Evolutionary conservation across 257 asterid genomes (phyloP).

Genomic region (Thymus mandschuricus): DNA sequence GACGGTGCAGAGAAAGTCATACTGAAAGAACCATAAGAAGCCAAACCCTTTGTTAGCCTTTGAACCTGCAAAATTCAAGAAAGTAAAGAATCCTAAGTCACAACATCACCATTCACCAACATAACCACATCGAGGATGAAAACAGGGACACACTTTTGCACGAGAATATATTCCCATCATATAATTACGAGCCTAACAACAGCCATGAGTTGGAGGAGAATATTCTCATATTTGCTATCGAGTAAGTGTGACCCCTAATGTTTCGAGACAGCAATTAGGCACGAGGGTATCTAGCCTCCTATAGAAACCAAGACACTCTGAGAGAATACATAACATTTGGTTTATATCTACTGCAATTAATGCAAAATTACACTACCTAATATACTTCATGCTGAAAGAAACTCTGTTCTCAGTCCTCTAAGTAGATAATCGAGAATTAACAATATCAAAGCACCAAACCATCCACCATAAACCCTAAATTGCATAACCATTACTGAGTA

Average conservation of each 20-base stretch:
- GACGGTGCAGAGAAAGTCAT: constrained; percentile 14
- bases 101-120: constrained; percentile 5
- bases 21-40: constrained; percentile 15
- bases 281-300: neutral
- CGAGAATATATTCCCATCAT: neutral
- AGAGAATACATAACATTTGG: neutral
- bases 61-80: constrained; percentile 34
- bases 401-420: constrained; percentile 11
- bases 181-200: neutral
- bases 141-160: neutral
- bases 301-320: neutral
- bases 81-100: constrained; percentile 5
- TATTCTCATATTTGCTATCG: neutral
- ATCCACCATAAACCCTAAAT: neutral
- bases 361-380: neutral
- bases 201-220: neutral
- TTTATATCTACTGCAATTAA: neutral
- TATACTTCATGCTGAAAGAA: neutral
- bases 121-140: neutral
- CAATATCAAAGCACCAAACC: constrained; percentile 1
- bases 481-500: neutral
- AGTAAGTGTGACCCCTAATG: neutral
- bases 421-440: neutral
- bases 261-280: neutral
- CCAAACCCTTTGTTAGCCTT: constrained; percentile 21